Percentiles rank a stretch among this genome's conserved stretches.
Conservation (phyloP, 108 stramenopile species). For the Bacterosira constricta region DNA sequence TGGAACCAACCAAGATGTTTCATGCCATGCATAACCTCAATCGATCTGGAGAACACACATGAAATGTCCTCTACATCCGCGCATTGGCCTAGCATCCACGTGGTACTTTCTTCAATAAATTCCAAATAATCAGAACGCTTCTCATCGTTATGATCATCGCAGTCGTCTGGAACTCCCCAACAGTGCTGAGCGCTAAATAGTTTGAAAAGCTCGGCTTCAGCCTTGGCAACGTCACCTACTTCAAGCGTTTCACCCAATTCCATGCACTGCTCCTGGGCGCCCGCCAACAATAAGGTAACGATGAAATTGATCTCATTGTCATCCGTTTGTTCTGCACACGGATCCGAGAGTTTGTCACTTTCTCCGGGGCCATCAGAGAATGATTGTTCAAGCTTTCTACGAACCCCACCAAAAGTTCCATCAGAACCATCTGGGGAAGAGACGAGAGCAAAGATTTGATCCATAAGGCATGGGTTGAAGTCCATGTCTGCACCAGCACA, state of each 20-base stretch:
- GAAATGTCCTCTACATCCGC: constrained; percentile 8
- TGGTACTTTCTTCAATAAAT: constrained; percentile 10
- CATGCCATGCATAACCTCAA: constrained; percentile 25
- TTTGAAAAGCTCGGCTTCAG: constrained; percentile 22
- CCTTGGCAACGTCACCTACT: constrained; percentile 7
- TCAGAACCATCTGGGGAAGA: background rate
- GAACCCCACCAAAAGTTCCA: constrained; percentile 4
- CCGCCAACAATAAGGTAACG: constrained; percentile 18
- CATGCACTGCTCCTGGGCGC: constrained; percentile 19
- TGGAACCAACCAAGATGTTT: constrained; percentile 6
- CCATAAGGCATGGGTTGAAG: constrained; percentile 28
- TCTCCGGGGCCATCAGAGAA: background rate
- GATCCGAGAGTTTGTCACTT: background rate
- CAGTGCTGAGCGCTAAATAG: constrained; percentile 28
- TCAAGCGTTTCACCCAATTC: constrained; percentile 11
- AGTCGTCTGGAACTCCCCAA: constrained; percentile 12
- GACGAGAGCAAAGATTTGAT: constrained; percentile 20
- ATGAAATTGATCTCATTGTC: constrained; percentile 7
- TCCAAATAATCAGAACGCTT: background rate
- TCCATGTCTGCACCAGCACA: constrained; percentile 25
- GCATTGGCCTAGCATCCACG: constrained; percentile 26
- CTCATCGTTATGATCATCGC: background rate
- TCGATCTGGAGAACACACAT: constrained; percentile 22
- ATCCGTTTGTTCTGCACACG: constrained; percentile 10
- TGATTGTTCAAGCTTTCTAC: constrained; percentile 15